Conservation (phyloP, 305 asterid genomes). For the Rubia tinctorum region DNA sequence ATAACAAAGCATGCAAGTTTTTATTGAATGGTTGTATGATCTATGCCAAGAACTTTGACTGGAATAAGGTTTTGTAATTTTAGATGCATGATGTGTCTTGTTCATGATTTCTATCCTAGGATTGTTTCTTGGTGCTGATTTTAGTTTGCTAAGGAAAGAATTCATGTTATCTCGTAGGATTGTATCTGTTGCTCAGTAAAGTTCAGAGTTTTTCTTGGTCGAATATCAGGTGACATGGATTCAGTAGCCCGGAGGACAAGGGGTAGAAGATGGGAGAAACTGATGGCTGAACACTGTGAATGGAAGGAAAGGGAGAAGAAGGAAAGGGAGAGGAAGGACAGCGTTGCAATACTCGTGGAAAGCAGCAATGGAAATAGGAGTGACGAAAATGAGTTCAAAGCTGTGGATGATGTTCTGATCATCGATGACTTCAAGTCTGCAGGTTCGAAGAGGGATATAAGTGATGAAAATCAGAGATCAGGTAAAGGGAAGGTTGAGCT, state of each 20-base stretch:
- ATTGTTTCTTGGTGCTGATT: too few species aligned
- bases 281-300: background rate
- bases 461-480: background rate
- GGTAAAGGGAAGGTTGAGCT: background rate
- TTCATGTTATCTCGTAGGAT: background rate
- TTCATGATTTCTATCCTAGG: background rate
- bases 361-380: background rate
- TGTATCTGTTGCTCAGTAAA: background rate
- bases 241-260: slow-evolving; percentile 18
- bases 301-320: background rate
- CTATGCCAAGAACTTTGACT: background rate
- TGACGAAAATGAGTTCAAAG: background rate
- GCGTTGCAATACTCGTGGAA: background rate
- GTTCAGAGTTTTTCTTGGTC: background rate
- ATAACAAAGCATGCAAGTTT: background rate
- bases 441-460: background rate
- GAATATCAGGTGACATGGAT: slow-evolving; percentile 11
- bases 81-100: background rate
- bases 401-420: background rate
- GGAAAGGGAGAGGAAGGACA: background rate
- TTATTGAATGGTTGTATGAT: background rate
- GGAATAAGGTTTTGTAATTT: background rate
- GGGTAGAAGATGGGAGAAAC: background rate
- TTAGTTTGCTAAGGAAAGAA: background rate
- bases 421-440: background rate